phyloP scores from a whole-genome alignment of 2,329 filamentous ascomycete genomes.

The Phaeosphaeria sp. region DNA sequence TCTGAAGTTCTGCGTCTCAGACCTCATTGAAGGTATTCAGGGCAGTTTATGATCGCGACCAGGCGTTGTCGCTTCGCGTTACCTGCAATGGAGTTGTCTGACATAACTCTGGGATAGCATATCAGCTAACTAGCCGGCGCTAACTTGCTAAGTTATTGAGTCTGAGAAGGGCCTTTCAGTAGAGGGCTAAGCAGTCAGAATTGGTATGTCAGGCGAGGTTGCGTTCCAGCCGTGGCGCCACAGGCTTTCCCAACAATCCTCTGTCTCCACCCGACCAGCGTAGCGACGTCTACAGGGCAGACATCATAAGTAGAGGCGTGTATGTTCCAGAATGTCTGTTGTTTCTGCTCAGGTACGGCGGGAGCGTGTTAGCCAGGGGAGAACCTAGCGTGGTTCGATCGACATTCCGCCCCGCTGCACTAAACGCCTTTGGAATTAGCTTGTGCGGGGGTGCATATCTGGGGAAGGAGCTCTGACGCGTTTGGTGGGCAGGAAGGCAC shows the following conservation, averaged over 20 bases:
- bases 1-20: too few species aligned
- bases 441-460: slow-evolving; percentile 33
- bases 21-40: too few species aligned
- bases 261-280: background rate
- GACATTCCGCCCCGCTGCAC: slow-evolving; percentile 26
- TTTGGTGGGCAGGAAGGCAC: slow-evolving; percentile 28
- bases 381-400: slow-evolving; percentile 15
- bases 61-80: too few species aligned
- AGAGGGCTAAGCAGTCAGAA: background rate
- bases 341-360: slow-evolving; percentile 19
- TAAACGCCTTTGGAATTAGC: slow-evolving; percentile 18
- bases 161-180: background rate
- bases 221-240: too few species aligned
- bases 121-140: too few species aligned
- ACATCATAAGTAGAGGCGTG: background rate
- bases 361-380: slow-evolving; percentile 15
- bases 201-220: background rate
- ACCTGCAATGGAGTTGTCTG: too few species aligned
- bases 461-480: slow-evolving; percentile 25
- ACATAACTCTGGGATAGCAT: too few species aligned
- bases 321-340: background rate
- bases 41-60: too few species aligned
- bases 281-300: background rate
- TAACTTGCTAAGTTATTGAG: background rate
- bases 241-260: background rate